Evolutionary conservation across 176 grass and related monocot genomes (phyloP).

Genomic region (Oryza meridionalis): DNA sequence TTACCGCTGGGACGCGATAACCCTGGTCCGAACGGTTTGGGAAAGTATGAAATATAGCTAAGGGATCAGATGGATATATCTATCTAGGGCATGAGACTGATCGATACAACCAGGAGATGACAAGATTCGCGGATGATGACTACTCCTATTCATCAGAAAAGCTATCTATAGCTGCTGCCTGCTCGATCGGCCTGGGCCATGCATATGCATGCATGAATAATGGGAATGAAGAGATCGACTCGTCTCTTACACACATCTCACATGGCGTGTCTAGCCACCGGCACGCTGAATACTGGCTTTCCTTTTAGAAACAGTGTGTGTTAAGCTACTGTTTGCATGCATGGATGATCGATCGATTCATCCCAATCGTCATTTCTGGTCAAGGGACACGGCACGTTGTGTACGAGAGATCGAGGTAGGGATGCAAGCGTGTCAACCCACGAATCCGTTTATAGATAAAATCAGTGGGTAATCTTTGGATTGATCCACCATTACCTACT

Average conservation of each 20-base stretch:
- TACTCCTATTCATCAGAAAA: background rate
- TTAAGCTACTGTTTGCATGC: background rate
- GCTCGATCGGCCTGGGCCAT: background rate
- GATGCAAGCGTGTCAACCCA: too few species aligned
- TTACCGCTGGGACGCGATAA: too few species aligned
- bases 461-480: too few species aligned
- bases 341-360: background rate
- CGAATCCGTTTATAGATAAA: too few species aligned
- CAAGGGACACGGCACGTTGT: background rate
- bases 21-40: too few species aligned
- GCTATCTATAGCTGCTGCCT: background rate
- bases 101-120: background rate
- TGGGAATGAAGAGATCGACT: background rate
- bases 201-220: too few species aligned
- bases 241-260: background rate
- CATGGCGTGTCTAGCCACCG: background rate
- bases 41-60: too few species aligned
- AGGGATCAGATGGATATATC: background rate
- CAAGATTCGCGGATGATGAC: background rate
- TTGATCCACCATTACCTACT: too few species aligned
- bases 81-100: background rate
- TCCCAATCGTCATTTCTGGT: too few species aligned
- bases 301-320: background rate
- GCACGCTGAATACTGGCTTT: background rate
- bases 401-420: background rate